Conservation (phyloP, 129 eudicot species). For the Flaveria brownii region DNA sequence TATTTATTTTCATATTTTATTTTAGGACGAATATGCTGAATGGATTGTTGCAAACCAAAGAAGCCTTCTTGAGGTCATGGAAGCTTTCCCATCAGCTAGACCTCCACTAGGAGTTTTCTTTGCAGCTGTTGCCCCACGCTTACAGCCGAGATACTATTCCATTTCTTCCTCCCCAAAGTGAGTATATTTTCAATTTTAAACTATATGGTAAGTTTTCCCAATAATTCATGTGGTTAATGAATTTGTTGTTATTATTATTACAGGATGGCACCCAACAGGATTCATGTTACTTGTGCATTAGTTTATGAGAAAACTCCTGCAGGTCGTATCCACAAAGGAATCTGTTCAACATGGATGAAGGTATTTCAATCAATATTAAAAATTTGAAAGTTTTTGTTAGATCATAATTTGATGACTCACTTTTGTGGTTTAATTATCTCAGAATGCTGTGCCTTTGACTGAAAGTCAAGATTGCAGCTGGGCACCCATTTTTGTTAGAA, state of each 20-base stretch:
- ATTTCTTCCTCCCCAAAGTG: slow-evolving; percentile 92
- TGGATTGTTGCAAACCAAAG: slow-evolving; percentile 85
- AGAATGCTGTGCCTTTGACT: slow-evolving; percentile 83
- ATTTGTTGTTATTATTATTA: slow-evolving; percentile 20
- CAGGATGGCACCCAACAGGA: slow-evolving; percentile 81
- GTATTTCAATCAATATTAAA: slow-evolving; percentile 32
- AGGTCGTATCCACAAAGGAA: slow-evolving; percentile 89
- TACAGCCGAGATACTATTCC: slow-evolving; percentile 93
- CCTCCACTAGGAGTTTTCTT: slow-evolving; percentile 97
- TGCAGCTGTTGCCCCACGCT: slow-evolving; percentile 90
- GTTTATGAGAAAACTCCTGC: slow-evolving; percentile 81
- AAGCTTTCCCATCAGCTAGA: slow-evolving; percentile 86
- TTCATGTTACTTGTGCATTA: slow-evolving; percentile 95
- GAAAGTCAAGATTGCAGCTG: slow-evolving; percentile 70
- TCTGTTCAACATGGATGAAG: slow-evolving; percentile 99
- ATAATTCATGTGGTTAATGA: slow-evolving; percentile 8
- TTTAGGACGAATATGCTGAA: slow-evolving; percentile 95
- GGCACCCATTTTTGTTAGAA: slow-evolving; percentile 88
- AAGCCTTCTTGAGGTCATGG: slow-evolving; percentile 90
- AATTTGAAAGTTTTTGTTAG: background rate
- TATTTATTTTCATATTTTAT: background rate
- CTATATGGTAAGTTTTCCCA: background rate
- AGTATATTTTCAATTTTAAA: slow-evolving; percentile 22
- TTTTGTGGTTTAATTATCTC: slow-evolving; percentile 24
- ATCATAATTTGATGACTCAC: background rate